These are phyloP conservation scores for Aspergillus ruber DNA, from an alignment of 2,329 filamentous ascomycete genomes.

Conservation along the genomic window DNA sequence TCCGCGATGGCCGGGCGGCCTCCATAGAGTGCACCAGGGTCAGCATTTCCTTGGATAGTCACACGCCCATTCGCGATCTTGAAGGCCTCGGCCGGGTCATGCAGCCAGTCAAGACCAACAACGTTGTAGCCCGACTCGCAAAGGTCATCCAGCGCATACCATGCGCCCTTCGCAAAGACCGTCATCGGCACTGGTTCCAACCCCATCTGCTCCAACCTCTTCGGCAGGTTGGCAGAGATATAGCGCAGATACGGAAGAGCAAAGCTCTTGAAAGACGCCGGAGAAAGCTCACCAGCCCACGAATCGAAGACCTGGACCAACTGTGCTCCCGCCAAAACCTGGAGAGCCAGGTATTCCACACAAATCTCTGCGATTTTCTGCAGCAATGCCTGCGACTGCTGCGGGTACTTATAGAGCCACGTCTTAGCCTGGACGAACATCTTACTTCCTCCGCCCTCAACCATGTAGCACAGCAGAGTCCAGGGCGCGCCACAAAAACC, in stretches of 20 bases:
- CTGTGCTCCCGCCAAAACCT: slow-evolving; percentile 91
- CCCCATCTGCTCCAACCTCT: slow-evolving; percentile 64
- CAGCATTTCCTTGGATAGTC: slow-evolving; percentile 89
- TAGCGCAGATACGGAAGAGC: slow-evolving; percentile 78
- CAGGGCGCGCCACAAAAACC: slow-evolving; percentile 96
- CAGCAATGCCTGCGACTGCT: slow-evolving; percentile 72
- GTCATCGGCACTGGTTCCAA: slow-evolving; percentile 87
- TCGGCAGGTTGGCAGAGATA: slow-evolving; percentile 75
- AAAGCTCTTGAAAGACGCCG: slow-evolving; percentile 74
- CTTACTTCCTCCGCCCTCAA: slow-evolving; percentile 93
- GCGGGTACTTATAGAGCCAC: slow-evolving; percentile 86
- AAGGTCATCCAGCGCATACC: slow-evolving; percentile 83
- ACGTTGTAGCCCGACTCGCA: slow-evolving; percentile 89
- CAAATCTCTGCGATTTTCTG: slow-evolving; percentile 92
- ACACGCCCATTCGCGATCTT: slow-evolving; percentile 71
- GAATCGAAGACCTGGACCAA: slow-evolving; percentile 96
- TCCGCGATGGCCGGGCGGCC: slow-evolving; percentile 71
- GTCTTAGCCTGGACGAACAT: slow-evolving; percentile 91
- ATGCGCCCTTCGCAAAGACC: slow-evolving; percentile 95
- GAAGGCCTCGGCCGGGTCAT: slow-evolving; percentile 78
- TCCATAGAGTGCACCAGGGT: slow-evolving; percentile 88
- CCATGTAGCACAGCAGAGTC: slow-evolving; percentile 98
- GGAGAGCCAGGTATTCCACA: slow-evolving; percentile 86
- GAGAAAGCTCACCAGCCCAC: slow-evolving; percentile 91
- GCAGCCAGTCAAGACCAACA: slow-evolving; percentile 89